phyloP scores from a whole-genome alignment of 306 rosid species.

The Vigna reflexopilosa region DNA sequence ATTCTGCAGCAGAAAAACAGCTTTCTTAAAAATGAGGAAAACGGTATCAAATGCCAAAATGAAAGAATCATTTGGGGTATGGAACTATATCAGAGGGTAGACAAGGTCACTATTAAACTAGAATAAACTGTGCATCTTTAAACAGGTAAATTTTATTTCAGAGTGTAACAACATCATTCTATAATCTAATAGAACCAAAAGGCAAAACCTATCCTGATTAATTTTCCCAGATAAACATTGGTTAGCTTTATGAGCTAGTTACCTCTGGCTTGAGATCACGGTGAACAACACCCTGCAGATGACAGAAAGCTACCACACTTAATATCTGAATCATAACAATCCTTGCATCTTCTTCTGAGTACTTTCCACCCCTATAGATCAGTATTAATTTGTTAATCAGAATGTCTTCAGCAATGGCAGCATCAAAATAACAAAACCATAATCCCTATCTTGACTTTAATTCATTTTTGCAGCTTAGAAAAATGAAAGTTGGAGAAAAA shows the following conservation, averaged over 20 bases:
- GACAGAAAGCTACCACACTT: constrained; percentile 68
- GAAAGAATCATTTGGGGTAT: constrained; percentile 9
- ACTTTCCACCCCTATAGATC: constrained; percentile 77
- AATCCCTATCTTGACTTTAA: not conserved
- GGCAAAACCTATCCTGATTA: not conserved
- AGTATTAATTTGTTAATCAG: constrained; percentile 27
- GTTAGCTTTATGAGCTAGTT: constrained; percentile 43
- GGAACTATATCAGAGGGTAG: not conserved
- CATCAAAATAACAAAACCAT: constrained; percentile 31
- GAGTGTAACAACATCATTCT: constrained; percentile 4
- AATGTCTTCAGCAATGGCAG: constrained; percentile 18
- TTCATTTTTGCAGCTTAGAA: constrained; percentile 36
- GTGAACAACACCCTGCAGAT: constrained; percentile 69
- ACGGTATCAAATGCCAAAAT: constrained; percentile 30
- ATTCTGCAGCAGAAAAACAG: constrained; percentile 64
- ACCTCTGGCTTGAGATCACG: constrained; percentile 80
- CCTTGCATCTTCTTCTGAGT: constrained; percentile 69
- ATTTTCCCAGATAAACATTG: not conserved
- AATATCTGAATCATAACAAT: constrained; percentile 65
- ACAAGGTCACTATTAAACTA: constrained; percentile 8
- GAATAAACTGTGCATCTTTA: not conserved
- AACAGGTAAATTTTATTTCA: not conserved
- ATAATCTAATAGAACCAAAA: not conserved
- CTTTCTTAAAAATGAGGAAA: constrained; percentile 27
- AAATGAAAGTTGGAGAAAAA: constrained; percentile 20